These are phyloP conservation scores for Hemileccinum impolitum DNA, from an alignment of 768 basidiomycete genomes.

Conservation along the genomic window DNA sequence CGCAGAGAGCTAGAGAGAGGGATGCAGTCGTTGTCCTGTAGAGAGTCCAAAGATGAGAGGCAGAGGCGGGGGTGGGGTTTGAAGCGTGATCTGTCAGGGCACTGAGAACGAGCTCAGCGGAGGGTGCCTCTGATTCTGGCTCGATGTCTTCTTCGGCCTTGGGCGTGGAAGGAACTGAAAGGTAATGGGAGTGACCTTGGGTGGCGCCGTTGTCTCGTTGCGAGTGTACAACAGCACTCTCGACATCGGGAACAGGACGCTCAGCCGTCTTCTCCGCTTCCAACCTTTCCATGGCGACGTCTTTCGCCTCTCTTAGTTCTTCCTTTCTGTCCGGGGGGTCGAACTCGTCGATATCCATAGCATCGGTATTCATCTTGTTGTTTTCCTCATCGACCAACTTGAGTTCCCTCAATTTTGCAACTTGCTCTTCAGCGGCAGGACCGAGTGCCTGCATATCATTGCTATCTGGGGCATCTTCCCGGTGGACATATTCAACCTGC, in stretches of 20 bases:
- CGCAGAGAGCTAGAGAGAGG: slow-evolving; percentile 88
- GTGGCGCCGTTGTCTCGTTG: slow-evolving; percentile 16
- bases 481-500: slow-evolving; percentile 68
- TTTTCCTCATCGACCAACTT: slow-evolving; percentile 64
- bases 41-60: slow-evolving; percentile 80
- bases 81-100: slow-evolving; percentile 19
- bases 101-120: slow-evolving; percentile 20
- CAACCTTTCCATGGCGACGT: slow-evolving; percentile 25
- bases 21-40: slow-evolving; percentile 91
- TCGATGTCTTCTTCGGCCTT: slow-evolving; percentile 30
- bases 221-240: slow-evolving; percentile 45
- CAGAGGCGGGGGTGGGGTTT: slow-evolving; percentile 31
- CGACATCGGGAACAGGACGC: slow-evolving; percentile 32
- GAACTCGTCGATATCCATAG: slow-evolving; percentile 50
- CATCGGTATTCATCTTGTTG: slow-evolving; percentile 34
- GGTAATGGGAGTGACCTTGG: slow-evolving; percentile 5
- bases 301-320: slow-evolving; percentile 25
- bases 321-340: slow-evolving; percentile 9
- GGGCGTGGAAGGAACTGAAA: slow-evolving; percentile 25
- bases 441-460: slow-evolving; percentile 88
- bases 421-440: slow-evolving; percentile 79
- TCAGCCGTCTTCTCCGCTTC: slow-evolving; percentile 28
- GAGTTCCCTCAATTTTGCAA: slow-evolving; percentile 77
- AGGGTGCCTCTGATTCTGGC: slow-evolving; percentile 13
- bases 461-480: slow-evolving; percentile 58